Percentiles rank a stretch among this genome's conserved stretches.
Evolutionary conservation across 2,329 filamentous ascomycete genomes (phyloP).

Genomic region (Orbilia javanica): DNA sequence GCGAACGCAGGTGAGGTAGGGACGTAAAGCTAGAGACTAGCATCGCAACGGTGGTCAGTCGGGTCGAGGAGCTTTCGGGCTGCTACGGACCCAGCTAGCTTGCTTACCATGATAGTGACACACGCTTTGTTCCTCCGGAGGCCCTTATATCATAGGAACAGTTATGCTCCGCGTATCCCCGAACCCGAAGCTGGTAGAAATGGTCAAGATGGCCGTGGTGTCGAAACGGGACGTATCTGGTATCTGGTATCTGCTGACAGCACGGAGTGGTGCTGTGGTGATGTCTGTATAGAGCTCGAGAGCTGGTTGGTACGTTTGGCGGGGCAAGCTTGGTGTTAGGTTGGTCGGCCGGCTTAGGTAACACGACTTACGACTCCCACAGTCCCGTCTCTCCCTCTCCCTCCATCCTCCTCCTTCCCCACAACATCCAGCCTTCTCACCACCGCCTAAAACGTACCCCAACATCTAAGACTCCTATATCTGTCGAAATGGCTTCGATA

Average conservation of each 20-base stretch:
- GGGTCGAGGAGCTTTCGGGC: neutral
- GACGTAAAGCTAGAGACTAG: conserved; percentile 94
- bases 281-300: conserved; percentile 1
- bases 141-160: neutral
- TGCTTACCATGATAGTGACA: conserved; percentile 38
- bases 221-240: neutral
- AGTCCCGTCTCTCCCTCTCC: neutral
- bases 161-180: neutral
- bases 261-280: no score
- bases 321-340: conserved; percentile 39
- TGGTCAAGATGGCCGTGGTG: neutral
- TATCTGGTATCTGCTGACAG: neutral
- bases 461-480: neutral
- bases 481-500: conserved; percentile 42
- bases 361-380: conserved; percentile 18
- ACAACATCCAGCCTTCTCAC: conserved; percentile 1
- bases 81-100: neutral
- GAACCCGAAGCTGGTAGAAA: neutral
- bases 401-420: neutral
- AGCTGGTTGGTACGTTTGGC: conserved; percentile 29
- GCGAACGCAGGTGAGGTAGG: conserved; percentile 95
- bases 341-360: conserved; percentile 18
- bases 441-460: neutral
- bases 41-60: neutral
- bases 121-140: neutral